Conservation (phyloP, 164 flowering plant species). For the Malania oleifera region DNA sequence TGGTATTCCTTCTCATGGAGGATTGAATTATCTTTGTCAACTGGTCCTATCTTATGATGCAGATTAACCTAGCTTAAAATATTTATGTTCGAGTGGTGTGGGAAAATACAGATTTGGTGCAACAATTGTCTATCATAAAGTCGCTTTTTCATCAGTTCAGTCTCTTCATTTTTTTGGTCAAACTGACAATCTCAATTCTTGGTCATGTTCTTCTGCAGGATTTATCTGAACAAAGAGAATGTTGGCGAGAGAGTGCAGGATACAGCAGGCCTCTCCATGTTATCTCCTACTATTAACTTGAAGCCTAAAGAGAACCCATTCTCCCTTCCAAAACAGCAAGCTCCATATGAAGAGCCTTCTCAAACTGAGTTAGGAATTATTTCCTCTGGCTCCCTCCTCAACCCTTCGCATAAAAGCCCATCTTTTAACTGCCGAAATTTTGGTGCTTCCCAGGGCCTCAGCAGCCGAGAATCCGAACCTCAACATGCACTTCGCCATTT, state of each 20-base stretch:
- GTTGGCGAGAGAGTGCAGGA: slow-evolving; percentile 31
- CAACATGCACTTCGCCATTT: slow-evolving; percentile 54
- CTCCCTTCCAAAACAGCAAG: slow-evolving; percentile 40
- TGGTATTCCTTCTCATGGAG: background rate
- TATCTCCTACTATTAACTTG: slow-evolving; percentile 27
- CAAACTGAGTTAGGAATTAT: slow-evolving; percentile 46
- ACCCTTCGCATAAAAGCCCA: slow-evolving; percentile 34
- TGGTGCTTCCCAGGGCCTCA: slow-evolving; percentile 28
- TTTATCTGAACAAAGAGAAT: slow-evolving; percentile 28
- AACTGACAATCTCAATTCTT: background rate
- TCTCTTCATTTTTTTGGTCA: background rate
- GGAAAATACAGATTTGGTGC: no score
- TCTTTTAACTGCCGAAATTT: slow-evolving; percentile 25
- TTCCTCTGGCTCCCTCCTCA: slow-evolving; percentile 48
- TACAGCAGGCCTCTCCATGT: slow-evolving; percentile 35
- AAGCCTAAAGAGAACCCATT: slow-evolving; percentile 34
- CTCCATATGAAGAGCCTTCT: slow-evolving; percentile 36
- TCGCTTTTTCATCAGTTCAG: background rate
- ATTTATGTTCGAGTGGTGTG: no score
- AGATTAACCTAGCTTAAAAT: no score
- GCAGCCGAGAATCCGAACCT: slow-evolving; percentile 29
- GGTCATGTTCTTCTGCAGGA: slow-evolving; percentile 27
- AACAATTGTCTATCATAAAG: no score
- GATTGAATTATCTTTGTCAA: background rate
- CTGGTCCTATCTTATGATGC: no score